These are phyloP conservation scores for Saturnispora ahearnii DNA, from an alignment of 805 yeast species.

Conservation along the genomic window DNA sequence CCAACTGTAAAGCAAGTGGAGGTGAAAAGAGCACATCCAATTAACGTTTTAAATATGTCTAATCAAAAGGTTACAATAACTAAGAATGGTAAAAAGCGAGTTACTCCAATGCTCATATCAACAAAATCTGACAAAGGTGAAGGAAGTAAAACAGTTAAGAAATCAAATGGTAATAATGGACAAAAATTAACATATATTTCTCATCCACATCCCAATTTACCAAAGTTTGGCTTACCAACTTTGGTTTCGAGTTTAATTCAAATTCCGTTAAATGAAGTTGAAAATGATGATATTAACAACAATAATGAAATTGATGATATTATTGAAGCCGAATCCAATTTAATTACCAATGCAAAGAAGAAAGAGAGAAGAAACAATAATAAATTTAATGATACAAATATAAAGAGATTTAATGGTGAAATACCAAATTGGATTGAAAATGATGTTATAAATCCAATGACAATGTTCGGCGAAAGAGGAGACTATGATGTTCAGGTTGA, in stretches of 20 bases:
- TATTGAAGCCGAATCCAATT: slow-evolving; percentile 21
- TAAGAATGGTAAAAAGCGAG: slow-evolving; percentile 69
- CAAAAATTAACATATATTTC: slow-evolving; percentile 4
- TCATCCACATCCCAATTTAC: slow-evolving; percentile 31
- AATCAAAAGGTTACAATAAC: slow-evolving; percentile 51
- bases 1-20: slow-evolving; percentile 5
- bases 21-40: background rate
- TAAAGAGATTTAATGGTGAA: background rate
- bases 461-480: slow-evolving; percentile 24
- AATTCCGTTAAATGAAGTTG: slow-evolving; percentile 24
- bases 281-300: slow-evolving; percentile 17
- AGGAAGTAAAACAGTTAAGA: background rate
- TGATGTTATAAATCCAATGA: slow-evolving; percentile 20
- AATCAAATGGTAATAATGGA: background rate
- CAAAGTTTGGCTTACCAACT: slow-evolving; percentile 56
- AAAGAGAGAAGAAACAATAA: slow-evolving; percentile 21
- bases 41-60: slow-evolving; percentile 15
- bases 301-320: slow-evolving; percentile 44
- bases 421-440: slow-evolving; percentile 20
- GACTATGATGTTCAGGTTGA: slow-evolving; percentile 20
- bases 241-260: slow-evolving; percentile 51
- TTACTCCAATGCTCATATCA: slow-evolving; percentile 60
- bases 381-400: background rate
- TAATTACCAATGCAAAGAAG: slow-evolving; percentile 26
- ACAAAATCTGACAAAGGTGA: slow-evolving; percentile 23